Evolutionary conservation across 257 asterid genomes (phyloP).

Genomic region (Solanum pinnatisectum): DNA sequence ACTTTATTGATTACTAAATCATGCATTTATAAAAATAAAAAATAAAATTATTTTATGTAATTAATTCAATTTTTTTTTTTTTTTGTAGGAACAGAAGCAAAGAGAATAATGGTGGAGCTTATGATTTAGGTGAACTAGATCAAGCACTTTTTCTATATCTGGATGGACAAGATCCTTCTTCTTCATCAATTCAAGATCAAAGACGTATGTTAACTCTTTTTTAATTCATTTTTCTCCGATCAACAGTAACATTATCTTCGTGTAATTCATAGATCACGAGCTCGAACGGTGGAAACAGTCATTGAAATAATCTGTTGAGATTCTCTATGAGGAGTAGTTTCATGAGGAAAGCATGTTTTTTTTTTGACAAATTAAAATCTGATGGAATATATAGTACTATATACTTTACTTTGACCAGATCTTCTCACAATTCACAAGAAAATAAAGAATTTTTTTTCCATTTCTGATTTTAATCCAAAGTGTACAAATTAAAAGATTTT

Average conservation of each 20-base stretch:
- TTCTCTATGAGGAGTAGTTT: neutral
- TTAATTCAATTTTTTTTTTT: too few species aligned
- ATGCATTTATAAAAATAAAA: neutral
- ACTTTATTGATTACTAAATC: neutral
- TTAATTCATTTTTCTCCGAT: neutral
- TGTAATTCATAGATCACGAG: neutral
- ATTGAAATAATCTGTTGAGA: neutral
- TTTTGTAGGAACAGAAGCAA: conserved; percentile 34
- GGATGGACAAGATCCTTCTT: conserved; percentile 60
- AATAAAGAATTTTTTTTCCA: neutral
- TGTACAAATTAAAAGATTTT: conserved; percentile 21
- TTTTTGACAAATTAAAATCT: conserved; percentile 3
- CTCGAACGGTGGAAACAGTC: neutral
- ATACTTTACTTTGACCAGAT: conserved; percentile 59
- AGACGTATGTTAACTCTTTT: conserved; percentile 19
- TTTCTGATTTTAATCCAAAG: neutral
- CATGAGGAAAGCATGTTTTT: conserved; percentile 3
- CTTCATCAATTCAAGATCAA: conserved; percentile 34
- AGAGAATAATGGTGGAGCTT: conserved; percentile 40
- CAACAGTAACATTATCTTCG: neutral
- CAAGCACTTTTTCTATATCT: conserved; percentile 68
- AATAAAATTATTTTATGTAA: neutral
- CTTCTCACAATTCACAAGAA: conserved; percentile 11
- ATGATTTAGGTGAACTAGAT: conserved; percentile 80
- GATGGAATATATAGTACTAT: neutral